Evolutionary conservation across 805 yeast genomes (phyloP).

Genomic region (Spathaspora girioi): DNA sequence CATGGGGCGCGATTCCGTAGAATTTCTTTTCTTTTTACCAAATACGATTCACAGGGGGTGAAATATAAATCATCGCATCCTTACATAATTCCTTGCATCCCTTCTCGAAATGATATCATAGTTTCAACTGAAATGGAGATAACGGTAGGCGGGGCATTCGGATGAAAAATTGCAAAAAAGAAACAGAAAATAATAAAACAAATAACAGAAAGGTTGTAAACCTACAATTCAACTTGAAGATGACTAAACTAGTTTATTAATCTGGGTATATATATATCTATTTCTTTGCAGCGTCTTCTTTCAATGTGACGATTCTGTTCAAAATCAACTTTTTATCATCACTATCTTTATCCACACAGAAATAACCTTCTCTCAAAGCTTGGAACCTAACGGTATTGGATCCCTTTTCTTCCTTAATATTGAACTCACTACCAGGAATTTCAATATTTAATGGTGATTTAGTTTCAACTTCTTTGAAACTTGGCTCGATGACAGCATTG

Average conservation of each 20-base stretch:
- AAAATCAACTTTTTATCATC: slow-evolving; percentile 59
- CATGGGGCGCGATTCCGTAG: no score
- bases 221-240: no score
- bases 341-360: slow-evolving; percentile 82
- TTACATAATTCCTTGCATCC: neutral
- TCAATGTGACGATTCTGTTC: slow-evolving; percentile 90
- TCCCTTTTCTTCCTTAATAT: slow-evolving; percentile 62
- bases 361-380: slow-evolving; percentile 95
- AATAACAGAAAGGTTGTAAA: no score
- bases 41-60: neutral
- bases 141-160: neutral
- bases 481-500: slow-evolving; percentile 71
- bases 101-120: neutral
- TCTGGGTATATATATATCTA: neutral
- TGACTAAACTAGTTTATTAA: neutral
- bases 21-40: no score
- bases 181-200: no score
- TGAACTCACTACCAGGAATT: slow-evolving; percentile 59
- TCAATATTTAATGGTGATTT: slow-evolving; percentile 75
- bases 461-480: slow-evolving; percentile 61
- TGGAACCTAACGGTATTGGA: slow-evolving; percentile 93
- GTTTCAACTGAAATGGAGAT: neutral
- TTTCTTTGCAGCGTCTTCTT: slow-evolving; percentile 43
- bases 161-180: neutral
- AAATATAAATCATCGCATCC: no score